Base-by-base conservation (phyloP, 1,284 basidiomycete species). In the Ustilago loliicola region DNA sequence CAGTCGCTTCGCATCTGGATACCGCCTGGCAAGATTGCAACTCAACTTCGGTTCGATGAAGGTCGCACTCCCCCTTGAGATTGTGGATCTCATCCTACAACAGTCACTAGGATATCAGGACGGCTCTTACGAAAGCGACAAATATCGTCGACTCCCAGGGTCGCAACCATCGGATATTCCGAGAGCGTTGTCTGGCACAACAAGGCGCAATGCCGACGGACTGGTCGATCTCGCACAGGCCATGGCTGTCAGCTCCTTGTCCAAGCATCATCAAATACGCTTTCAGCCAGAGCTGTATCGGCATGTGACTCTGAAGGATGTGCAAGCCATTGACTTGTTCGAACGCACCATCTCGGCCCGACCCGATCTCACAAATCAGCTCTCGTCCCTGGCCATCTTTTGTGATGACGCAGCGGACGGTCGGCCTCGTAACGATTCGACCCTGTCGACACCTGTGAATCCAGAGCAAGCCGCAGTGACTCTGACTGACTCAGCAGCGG, bases 21-120 rank as follows among this genome's bases (percentile, higher is more conserved):
- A n/a, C n/a, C 32, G 32, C 32, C 32, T 34, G 5, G 32, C 6
- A 7, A 38, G 9, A 11, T 15, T 6, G 42, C 47, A 17, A 30
- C 32, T 51, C 34, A 36, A 34, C 36, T n/a, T 38, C 15, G 13
- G 23, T 27, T 29, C 25, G 29, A 67, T 63, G 61, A 54, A 25
- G 56, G 53, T 25, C 11, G 38, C 40, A 58, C 47, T 76, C 42
- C 73, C 73, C 0, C 25, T 72, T 27, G 68, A 76, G 68, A 60
- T 76, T 55, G 62, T 76, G 21, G 73, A 76, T 57, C 61, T 76
- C 59, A 72, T 76, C 51, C 68, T 76, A 6, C 42, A n/a, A 3
- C 42, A 54, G 0, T 76, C 73, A 3, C 34, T 76, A 4, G 27
- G 2, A 10, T 50, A 60, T 3, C 32, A 34, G 13, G 38, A 36